phyloP scores from a whole-genome alignment of 805 yeast genomes.

The Metschnikowia kunwiensis region DNA sequence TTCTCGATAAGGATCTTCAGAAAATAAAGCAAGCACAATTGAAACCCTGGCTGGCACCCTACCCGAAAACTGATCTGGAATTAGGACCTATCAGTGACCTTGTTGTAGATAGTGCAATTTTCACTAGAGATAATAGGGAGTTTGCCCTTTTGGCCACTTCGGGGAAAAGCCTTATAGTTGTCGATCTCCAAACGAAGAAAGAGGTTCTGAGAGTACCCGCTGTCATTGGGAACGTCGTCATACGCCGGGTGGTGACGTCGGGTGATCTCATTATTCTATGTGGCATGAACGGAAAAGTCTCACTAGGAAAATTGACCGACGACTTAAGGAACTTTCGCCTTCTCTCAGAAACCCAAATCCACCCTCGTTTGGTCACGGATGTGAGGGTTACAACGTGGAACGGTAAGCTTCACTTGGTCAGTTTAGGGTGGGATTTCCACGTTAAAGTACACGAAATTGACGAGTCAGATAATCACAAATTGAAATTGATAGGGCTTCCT shows the following conservation, averaged over 20 bases:
- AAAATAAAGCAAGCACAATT: conserved; percentile 13
- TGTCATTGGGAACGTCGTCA: conserved; percentile 25
- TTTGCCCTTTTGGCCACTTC: conserved; percentile 21
- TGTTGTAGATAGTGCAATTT: conserved; percentile 19
- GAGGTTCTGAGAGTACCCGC: conserved; percentile 17
- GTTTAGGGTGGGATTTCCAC: conserved; percentile 59
- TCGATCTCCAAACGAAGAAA: conserved; percentile 15
- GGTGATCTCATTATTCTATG: conserved; percentile 34
- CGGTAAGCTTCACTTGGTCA: conserved; percentile 38
- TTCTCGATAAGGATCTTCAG: conserved; percentile 12
- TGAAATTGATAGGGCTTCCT: conserved; percentile 15
- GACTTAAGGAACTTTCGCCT: conserved; percentile 2
- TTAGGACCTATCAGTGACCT: conserved; percentile 22
- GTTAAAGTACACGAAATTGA: conserved; percentile 36
- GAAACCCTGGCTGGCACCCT: conserved; percentile 32
- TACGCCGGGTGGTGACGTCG: conserved; percentile 33
- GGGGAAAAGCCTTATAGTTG: conserved; percentile 18
- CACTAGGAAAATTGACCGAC: conserved; percentile 16
- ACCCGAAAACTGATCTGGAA: conserved; percentile 20
- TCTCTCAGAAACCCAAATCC: conserved; percentile 27
- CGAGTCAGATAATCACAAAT: conserved; percentile 7
- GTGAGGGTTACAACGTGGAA: conserved; percentile 24
- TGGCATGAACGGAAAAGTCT: conserved; percentile 53
- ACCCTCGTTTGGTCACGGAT: conserved; percentile 37
- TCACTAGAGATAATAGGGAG: not conserved